These are phyloP conservation scores for Exophiala sp. DNA, from an alignment of 2,329 filamentous ascomycete species.

Conservation along the genomic window DNA sequence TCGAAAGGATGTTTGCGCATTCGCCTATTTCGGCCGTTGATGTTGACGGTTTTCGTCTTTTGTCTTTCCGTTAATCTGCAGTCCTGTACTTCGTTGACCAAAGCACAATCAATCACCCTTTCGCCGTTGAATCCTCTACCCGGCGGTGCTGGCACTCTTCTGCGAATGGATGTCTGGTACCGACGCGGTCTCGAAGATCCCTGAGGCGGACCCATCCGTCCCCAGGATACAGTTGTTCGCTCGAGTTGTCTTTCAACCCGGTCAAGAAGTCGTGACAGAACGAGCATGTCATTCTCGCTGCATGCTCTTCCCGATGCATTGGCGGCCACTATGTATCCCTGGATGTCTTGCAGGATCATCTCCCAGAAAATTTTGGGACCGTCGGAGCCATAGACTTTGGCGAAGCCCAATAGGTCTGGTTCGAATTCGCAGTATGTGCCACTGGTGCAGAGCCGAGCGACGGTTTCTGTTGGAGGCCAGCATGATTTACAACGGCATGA, in stretches of 20 bases:
- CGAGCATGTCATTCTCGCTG: background rate
- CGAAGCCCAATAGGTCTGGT: background rate
- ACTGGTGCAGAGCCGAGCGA: background rate
- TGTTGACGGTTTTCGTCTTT: background rate
- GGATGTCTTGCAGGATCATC: constrained; percentile 2
- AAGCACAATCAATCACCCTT: background rate
- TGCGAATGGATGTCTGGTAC: background rate
- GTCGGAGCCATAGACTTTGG: constrained; percentile 10
- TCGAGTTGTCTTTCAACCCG: background rate
- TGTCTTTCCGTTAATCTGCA: background rate
- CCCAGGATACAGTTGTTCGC: background rate
- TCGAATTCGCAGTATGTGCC: constrained; percentile 8
- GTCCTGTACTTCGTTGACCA: background rate
- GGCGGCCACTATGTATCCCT: background rate
- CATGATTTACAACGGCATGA: background rate
- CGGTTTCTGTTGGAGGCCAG: background rate
- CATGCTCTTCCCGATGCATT: background rate
- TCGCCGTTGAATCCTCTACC: background rate
- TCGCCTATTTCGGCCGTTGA: background rate
- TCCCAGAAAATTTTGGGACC: constrained; percentile 6
- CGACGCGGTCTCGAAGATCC: background rate
- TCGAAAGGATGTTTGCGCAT: constrained; percentile 4
- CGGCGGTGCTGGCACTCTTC: constrained; percentile 1
- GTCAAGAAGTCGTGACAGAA: background rate
- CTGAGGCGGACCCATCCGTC: background rate